Conservation (phyloP, 345 rosid species). For the Garcia nutans region DNA sequence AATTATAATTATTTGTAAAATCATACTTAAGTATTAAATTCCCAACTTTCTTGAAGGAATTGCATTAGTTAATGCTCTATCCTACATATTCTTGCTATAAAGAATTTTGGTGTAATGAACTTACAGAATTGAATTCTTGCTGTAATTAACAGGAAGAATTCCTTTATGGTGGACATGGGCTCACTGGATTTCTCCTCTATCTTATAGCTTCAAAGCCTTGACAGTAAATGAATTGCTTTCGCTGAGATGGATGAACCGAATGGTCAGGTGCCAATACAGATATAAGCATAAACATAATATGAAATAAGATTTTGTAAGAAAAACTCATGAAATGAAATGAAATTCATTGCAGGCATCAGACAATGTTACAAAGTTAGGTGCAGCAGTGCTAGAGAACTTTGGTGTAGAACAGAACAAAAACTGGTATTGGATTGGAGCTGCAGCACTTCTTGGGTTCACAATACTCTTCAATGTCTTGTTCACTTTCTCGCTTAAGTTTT, state of each 20-base stretch:
- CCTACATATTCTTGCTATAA: too few relatives aligned
- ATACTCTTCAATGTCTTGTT: constrained; percentile 10
- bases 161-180: constrained; percentile 24
- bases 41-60: too few relatives aligned
- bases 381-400: constrained; percentile 3
- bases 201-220: constrained; percentile 6
- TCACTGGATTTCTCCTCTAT: constrained; percentile 20
- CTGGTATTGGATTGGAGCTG: constrained; percentile 20
- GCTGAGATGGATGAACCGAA: constrained; percentile 15
- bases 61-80: too few relatives aligned
- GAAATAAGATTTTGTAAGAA: too few relatives aligned
- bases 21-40: too few relatives aligned
- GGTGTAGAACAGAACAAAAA: neutral
- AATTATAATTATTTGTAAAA: too few relatives aligned
- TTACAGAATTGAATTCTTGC: neutral
- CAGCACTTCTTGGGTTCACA: constrained; percentile 1
- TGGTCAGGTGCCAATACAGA: neutral
- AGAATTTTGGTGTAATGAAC: too few relatives aligned
- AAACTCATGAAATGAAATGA: neutral
- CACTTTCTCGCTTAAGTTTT: neutral
- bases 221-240: constrained; percentile 18
- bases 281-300: too few relatives aligned
- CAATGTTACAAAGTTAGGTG: neutral
- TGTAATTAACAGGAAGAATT: constrained; percentile 6
- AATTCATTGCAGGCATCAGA: constrained; percentile 1